phyloP scores from a whole-genome alignment of 306 rosid genomes.

The Chamaecrista fasciculata region DNA sequence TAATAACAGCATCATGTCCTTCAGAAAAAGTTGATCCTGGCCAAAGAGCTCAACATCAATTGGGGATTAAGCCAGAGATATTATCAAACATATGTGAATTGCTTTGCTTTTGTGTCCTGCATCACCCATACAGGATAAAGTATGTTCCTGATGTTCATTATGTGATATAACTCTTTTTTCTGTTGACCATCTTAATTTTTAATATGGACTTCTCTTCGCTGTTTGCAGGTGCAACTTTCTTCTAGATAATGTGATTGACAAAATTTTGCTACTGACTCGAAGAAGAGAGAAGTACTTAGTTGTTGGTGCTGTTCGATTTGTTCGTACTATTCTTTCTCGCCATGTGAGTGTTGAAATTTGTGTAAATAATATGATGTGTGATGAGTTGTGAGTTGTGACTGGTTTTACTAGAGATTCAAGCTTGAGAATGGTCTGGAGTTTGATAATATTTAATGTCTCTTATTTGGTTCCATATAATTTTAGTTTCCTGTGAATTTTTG shows the following conservation, averaged over 20 bases:
- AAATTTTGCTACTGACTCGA: slow-evolving; percentile 69
- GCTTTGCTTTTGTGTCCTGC: slow-evolving; percentile 91
- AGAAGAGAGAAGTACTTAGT: slow-evolving; percentile 83
- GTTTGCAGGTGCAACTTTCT: slow-evolving; percentile 78
- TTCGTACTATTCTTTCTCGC: slow-evolving; percentile 84
- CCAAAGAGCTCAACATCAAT: slow-evolving; percentile 42
- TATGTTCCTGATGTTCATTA: slow-evolving; percentile 45
- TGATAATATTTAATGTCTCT: neutral
- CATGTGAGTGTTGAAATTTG: slow-evolving; percentile 56
- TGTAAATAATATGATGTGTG: slow-evolving; percentile 1
- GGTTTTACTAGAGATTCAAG: neutral
- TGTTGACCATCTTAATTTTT: slow-evolving; percentile 19
- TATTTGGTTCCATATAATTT: neutral
- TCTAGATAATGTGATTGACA: slow-evolving; percentile 65
- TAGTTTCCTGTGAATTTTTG: slow-evolving; percentile 19
- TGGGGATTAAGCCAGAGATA: slow-evolving; percentile 80
- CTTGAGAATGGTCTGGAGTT: neutral
- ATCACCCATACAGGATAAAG: slow-evolving; percentile 98
- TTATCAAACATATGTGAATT: slow-evolving; percentile 86
- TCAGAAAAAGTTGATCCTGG: slow-evolving; percentile 43
- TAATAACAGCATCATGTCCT: slow-evolving; percentile 71
- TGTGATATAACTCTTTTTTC: neutral
- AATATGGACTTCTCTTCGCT: slow-evolving; percentile 13
- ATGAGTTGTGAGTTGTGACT: neutral
- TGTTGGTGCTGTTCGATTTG: slow-evolving; percentile 93